Percentiles rank a stretch among this genome's conserved stretches.
Evolutionary conservation across 148 eudicot species (phyloP).

Genomic region (Rheum nobile): DNA sequence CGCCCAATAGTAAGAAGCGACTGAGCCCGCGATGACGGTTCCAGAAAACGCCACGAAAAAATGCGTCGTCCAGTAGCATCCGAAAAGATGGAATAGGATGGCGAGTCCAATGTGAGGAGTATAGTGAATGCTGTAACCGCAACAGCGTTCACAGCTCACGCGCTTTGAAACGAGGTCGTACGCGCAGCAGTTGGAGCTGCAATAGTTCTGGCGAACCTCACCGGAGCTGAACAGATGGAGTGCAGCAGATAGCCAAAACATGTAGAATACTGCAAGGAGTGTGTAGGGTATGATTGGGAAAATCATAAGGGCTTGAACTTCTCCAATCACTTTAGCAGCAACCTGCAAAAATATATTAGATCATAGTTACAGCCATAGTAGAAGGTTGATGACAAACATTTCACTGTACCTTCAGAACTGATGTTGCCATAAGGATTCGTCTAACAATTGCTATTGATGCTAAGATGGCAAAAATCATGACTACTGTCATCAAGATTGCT

Average conservation of each 20-base stretch:
- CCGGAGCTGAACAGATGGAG: constrained; percentile 87
- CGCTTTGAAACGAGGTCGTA: constrained; percentile 60
- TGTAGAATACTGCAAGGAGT: constrained; percentile 69
- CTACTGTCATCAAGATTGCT: constrained; percentile 65
- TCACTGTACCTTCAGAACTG: constrained; percentile 81
- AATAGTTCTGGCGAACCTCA: constrained; percentile 57
- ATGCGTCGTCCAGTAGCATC: constrained; percentile 85
- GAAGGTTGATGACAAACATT: not conserved
- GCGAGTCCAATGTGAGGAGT: constrained; percentile 77
- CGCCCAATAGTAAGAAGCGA: constrained; percentile 98
- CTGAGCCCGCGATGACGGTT: constrained; percentile 92
- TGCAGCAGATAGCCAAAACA: constrained; percentile 91
- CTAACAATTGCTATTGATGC: constrained; percentile 84
- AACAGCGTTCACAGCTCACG: constrained; percentile 85
- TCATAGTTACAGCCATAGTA: not conserved
- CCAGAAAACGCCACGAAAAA: constrained; percentile 78
- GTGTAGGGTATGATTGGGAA: constrained; percentile 78
- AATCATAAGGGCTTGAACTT: constrained; percentile 82
- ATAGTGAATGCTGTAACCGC: constrained; percentile 71
- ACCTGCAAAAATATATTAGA: constrained; percentile 31
- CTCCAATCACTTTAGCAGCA: constrained; percentile 97
- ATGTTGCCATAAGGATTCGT: constrained; percentile 95
- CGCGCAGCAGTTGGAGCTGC: constrained; percentile 78
- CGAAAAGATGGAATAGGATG: constrained; percentile 79
- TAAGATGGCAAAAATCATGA: constrained; percentile 64